Percentiles rank a stretch among this genome's conserved stretches.
Evolutionary conservation across 2,329 filamentous ascomycete genomes (phyloP).

Genomic region (Fusarium incarnatum): DNA sequence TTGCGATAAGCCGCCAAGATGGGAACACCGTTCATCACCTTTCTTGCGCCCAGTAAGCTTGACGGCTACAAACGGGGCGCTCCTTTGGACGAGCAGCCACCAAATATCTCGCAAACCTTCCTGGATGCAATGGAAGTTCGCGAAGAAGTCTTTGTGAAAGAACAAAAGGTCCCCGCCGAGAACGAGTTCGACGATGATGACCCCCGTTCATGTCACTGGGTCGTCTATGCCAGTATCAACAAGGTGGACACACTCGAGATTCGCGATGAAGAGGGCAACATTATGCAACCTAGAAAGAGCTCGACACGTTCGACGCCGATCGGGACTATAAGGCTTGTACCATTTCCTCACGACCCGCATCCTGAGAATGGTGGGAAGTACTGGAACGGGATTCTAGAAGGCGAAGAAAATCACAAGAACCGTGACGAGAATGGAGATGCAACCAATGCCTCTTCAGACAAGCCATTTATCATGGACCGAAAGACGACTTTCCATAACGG

Average conservation of each 20-base stretch:
- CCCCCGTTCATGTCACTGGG: constrained; percentile 83
- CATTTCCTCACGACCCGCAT: constrained; percentile 79
- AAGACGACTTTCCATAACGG: constrained; percentile 67
- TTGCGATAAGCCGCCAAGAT: constrained; percentile 48
- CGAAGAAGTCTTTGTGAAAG: constrained; percentile 69
- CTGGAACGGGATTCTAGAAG: constrained; percentile 56
- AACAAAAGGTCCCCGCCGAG: constrained; percentile 69
- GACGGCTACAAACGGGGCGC: constrained; percentile 58
- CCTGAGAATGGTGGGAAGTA: constrained; percentile 64
- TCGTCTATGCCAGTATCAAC: constrained; percentile 78
- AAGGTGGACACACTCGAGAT: constrained; percentile 57
- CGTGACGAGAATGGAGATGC: constrained; percentile 1
- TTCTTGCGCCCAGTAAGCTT: constrained; percentile 62
- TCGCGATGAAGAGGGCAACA: constrained; percentile 56
- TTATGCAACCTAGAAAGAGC: constrained; percentile 58
- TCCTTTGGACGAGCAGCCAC: constrained; percentile 58
- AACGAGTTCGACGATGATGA: constrained; percentile 88
- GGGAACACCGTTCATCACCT: constrained; percentile 63
- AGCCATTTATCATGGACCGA: constrained; percentile 53
- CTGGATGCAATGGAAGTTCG: constrained; percentile 73
- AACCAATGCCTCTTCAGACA: constrained; percentile 1
- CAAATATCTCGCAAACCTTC: constrained; percentile 66
- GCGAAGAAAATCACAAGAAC: constrained; percentile 22
- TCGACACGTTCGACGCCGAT: constrained; percentile 64
- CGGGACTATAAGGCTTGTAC: constrained; percentile 83